Evolutionary conservation across 2,329 filamentous ascomycete genomes (phyloP).

Genomic region (Fusarium sp.): DNA sequence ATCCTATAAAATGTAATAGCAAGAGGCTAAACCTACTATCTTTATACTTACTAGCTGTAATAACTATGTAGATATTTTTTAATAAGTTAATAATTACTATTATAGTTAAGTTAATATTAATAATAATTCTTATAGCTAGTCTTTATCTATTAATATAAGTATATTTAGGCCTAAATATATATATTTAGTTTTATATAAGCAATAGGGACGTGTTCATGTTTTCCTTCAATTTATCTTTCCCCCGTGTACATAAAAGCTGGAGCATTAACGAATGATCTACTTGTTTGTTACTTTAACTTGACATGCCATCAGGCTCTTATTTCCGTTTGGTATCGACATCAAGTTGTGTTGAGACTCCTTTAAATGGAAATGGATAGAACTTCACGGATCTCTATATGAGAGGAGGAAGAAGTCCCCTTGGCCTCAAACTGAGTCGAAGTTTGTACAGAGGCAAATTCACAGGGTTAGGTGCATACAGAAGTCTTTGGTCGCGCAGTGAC

Average conservation of each 20-base stretch:
- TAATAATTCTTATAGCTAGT: no score
- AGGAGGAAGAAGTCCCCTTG: neutral
- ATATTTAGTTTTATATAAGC: no score
- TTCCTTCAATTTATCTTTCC: neutral
- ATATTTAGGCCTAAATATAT: no score
- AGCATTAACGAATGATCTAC: neutral
- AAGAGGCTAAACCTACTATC: no score
- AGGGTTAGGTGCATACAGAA: neutral
- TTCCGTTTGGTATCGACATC: fast-evolving
- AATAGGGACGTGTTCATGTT: neutral
- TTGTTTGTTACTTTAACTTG: neutral
- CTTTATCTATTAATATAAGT: no score
- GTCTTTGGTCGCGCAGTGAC: neutral
- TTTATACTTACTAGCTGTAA: no score
- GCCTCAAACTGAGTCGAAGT: neutral
- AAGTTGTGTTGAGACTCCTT: neutral
- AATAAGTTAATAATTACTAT: no score
- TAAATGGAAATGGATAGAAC: no score
- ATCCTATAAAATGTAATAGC: no score
- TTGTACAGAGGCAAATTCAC: neutral
- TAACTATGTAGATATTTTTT: no score
- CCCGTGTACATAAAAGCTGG: neutral
- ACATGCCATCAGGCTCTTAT: neutral
- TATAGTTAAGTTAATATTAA: no score
- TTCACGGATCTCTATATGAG: neutral